A percentile compares a stretch with the other conserved stretches of the same genome.
Conservation (phyloP, 2,329 filamentous ascomycete species). For the Tolypocladium pustulatum region DNA sequence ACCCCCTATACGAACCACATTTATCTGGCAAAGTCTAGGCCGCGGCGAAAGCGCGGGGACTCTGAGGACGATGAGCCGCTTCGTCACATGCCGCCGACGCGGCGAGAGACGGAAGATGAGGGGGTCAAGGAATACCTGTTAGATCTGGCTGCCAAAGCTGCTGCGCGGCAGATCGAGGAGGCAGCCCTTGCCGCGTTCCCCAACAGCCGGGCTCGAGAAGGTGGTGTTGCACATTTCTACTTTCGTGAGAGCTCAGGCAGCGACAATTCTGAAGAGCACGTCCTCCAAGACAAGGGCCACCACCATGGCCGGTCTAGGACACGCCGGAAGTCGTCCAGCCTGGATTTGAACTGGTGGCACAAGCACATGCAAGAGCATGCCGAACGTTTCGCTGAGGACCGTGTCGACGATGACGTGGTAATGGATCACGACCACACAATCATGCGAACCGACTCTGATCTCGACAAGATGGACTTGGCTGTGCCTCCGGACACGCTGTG, state of each 20-base stretch:
- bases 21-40: constrained; percentile 33
- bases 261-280: constrained; percentile 33
- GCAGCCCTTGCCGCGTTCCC: constrained; percentile 67
- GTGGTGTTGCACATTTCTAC: constrained; percentile 61
- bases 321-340: constrained; percentile 51
- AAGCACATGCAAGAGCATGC: constrained; percentile 73
- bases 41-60: constrained; percentile 21
- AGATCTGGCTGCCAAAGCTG: constrained; percentile 68
- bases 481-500: constrained; percentile 29
- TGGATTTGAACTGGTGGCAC: constrained; percentile 62
- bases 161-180: constrained; percentile 70
- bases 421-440: constrained; percentile 11
- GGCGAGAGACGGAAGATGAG: constrained; percentile 65
- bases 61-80: constrained; percentile 16
- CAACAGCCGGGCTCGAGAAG: constrained; percentile 58
- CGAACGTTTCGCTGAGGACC: constrained; percentile 47
- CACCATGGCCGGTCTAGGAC: constrained; percentile 17
- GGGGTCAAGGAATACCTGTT: constrained; percentile 67
- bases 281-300: constrained; percentile 19
- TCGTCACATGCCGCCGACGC: constrained; percentile 27
- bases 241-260: constrained; percentile 54
- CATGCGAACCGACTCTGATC: constrained; percentile 28
- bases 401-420: constrained; percentile 15
- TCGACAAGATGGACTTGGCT: constrained; percentile 31
- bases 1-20: constrained; percentile 53